Evolutionary conservation across 805 yeast genomes (phyloP).

Genomic region (Yarrowia hollandica): DNA sequence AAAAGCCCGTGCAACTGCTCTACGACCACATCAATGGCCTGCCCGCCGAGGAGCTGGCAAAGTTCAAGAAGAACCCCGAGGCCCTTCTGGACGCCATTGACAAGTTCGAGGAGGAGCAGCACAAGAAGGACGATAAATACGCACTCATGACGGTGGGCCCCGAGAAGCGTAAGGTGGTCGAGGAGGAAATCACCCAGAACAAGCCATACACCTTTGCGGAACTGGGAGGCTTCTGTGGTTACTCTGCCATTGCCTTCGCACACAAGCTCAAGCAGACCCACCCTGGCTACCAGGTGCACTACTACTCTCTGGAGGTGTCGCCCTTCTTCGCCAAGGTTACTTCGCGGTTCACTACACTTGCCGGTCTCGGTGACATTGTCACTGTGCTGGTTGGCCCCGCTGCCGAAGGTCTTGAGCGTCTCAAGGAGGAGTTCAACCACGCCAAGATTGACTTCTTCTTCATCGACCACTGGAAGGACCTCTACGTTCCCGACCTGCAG

Average conservation of each 20-base stretch:
- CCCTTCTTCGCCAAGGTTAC: slow-evolving; percentile 29
- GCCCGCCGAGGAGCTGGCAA: slow-evolving; percentile 23
- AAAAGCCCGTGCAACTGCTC: slow-evolving; percentile 13
- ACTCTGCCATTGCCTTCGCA: slow-evolving; percentile 28
- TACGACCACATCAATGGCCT: slow-evolving; percentile 26
- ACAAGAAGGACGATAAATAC: not conserved
- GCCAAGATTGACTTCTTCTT: slow-evolving; percentile 29
- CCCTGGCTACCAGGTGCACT: slow-evolving; percentile 18
- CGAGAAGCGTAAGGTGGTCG: slow-evolving; percentile 22
- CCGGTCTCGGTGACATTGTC: slow-evolving; percentile 25
- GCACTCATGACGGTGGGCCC: slow-evolving; percentile 27
- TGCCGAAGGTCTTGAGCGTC: slow-evolving; percentile 23
- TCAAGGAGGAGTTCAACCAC: slow-evolving; percentile 26
- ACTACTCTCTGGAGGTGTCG: slow-evolving; percentile 24
- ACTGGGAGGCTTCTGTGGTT: slow-evolving; percentile 26
- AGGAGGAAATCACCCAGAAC: slow-evolving; percentile 24
- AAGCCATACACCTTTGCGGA: slow-evolving; percentile 20
- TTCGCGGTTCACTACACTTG: slow-evolving; percentile 14
- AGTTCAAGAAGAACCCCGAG: slow-evolving; percentile 24
- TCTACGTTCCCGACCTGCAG: slow-evolving; percentile 30
- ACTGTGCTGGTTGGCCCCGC: slow-evolving; percentile 25
- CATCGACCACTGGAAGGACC: slow-evolving; percentile 31
- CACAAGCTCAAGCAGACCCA: slow-evolving; percentile 25
- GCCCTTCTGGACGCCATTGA: slow-evolving; percentile 19
- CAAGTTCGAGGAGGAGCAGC: slow-evolving; percentile 26